Percentiles rank a stretch among this genome's conserved stretches.
Evolutionary conservation across 768 basidiomycete genomes (phyloP).

Genomic region (Neoboletus brunneissimus): DNA sequence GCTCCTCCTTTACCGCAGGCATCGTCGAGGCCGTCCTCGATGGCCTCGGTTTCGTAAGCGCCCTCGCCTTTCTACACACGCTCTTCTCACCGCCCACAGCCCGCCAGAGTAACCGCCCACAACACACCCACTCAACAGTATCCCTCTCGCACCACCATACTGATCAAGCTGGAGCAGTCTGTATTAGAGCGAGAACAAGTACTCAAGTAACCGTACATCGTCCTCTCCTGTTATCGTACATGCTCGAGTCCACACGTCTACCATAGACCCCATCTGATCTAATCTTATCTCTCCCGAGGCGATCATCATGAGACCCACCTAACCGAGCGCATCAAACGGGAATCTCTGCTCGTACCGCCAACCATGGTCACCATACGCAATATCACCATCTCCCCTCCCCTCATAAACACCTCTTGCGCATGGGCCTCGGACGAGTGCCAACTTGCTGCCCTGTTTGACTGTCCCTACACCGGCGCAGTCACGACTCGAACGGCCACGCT

Average conservation of each 20-base stretch:
- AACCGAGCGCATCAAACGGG: not conserved
- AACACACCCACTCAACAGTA: conserved; percentile 79
- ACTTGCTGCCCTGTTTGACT: conserved; percentile 62
- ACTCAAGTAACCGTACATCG: conserved; percentile 52
- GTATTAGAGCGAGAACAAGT: conserved; percentile 93
- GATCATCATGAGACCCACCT: not conserved
- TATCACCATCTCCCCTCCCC: conserved; percentile 56
- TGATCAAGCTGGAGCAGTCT: conserved; percentile 92
- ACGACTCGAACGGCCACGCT: conserved; percentile 77
- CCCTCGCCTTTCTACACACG: not conserved
- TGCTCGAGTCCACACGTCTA: not conserved
- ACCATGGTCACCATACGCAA: conserved; percentile 58
- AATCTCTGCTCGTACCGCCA: not conserved
- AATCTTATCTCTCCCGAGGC: conserved; percentile 1
- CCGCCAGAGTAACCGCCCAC: conserved; percentile 95
- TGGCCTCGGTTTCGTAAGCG: conserved; percentile 88
- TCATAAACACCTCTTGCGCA: conserved; percentile 77
- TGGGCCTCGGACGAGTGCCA: conserved; percentile 75
- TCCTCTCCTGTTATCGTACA: conserved; percentile 15
- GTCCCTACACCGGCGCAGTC: conserved; percentile 70
- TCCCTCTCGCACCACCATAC: conserved; percentile 88
- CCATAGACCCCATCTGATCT: conserved; percentile 6
- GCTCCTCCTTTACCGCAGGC: conserved; percentile 96
- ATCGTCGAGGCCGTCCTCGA: conserved; percentile 97
- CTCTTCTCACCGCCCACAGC: conserved; percentile 47